Evolutionary conservation across 257 asterid genomes (phyloP).

Genomic region (Solanum verrucosum): DNA sequence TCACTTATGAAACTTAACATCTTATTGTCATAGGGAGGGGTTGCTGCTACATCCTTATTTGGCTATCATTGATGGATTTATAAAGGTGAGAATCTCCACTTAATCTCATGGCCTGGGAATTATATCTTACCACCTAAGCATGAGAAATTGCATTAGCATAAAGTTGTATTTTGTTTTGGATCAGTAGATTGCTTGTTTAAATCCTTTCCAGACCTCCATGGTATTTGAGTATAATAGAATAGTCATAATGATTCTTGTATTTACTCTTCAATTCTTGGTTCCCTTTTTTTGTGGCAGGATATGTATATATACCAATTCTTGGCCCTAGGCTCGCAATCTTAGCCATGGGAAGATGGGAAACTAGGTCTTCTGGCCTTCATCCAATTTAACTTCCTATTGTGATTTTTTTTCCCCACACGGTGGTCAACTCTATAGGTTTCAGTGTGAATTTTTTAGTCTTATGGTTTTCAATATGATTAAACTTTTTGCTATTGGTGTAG

Average conservation of each 20-base stretch:
- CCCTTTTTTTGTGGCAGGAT: not conserved
- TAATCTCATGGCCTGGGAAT: not conserved
- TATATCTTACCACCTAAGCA: not conserved
- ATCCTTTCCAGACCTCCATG: not conserved
- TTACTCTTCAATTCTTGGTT: slow-evolving; percentile 15
- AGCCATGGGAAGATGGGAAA: not conserved
- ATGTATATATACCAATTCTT: not conserved
- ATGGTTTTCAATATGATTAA: not conserved
- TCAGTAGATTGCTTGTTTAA: not conserved
- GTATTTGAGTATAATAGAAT: not conserved
- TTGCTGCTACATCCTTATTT: not conserved
- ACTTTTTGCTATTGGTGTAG: not conserved
- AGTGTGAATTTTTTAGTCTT: not conserved
- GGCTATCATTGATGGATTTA: slow-evolving; percentile 7
- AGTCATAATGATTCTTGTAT: not conserved
- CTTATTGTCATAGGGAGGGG: slow-evolving; percentile 16
- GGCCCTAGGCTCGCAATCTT: not conserved
- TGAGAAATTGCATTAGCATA: not conserved
- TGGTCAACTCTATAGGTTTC: not conserved
- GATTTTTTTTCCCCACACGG: not conserved
- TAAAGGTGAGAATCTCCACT: slow-evolving; percentile 21
- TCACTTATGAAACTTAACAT: not conserved
- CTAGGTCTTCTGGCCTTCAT: not conserved
- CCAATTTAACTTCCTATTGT: not conserved
- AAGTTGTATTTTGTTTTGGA: not conserved